Evolutionary conservation across 2,329 filamentous ascomycete genomes (phyloP).

Genomic region (Alternaria sp.): DNA sequence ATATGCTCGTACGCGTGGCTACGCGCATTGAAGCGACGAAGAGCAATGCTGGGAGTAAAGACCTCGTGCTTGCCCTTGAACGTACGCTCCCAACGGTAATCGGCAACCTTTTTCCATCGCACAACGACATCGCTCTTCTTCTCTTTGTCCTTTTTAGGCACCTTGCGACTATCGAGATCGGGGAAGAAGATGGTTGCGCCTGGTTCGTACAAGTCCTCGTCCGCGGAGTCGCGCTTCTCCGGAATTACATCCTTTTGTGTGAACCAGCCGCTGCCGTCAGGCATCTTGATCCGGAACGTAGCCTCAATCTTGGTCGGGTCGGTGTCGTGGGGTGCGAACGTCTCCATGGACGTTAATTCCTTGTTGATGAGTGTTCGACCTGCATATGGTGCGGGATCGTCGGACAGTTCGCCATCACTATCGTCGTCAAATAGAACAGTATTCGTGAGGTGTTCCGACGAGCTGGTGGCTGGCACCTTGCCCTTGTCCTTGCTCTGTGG

Average conservation of each 20-base stretch:
- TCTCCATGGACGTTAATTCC: not conserved
- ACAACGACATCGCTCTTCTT: not conserved
- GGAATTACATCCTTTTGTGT: constrained; percentile 5
- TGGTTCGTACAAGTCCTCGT: not conserved
- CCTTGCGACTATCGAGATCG: constrained; percentile 6
- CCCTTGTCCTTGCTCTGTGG: not conserved
- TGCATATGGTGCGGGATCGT: constrained; percentile 5
- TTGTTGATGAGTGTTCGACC: constrained; percentile 2
- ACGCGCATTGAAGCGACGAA: constrained; percentile 13
- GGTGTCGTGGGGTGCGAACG: not conserved
- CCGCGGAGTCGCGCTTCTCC: constrained; percentile 1
- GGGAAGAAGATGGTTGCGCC: constrained; percentile 2
- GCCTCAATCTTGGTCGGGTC: constrained; percentile 10
- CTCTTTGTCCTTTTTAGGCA: not conserved
- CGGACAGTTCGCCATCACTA: constrained; percentile 4
- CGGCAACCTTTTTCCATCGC: not conserved
- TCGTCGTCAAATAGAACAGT: not conserved
- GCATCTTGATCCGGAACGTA: not conserved
- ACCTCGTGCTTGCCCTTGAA: not conserved
- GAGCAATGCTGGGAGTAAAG: constrained; percentile 1
- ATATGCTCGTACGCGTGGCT: constrained; percentile 9
- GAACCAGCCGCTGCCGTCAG: constrained; percentile 10
- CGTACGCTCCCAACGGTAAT: constrained; percentile 6
- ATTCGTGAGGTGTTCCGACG: not conserved
- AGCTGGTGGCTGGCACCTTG: not conserved